Evolutionary conservation across 1,139 yeast species (phyloP).

Genomic region (Protomyces arabidopsidicola): DNA sequence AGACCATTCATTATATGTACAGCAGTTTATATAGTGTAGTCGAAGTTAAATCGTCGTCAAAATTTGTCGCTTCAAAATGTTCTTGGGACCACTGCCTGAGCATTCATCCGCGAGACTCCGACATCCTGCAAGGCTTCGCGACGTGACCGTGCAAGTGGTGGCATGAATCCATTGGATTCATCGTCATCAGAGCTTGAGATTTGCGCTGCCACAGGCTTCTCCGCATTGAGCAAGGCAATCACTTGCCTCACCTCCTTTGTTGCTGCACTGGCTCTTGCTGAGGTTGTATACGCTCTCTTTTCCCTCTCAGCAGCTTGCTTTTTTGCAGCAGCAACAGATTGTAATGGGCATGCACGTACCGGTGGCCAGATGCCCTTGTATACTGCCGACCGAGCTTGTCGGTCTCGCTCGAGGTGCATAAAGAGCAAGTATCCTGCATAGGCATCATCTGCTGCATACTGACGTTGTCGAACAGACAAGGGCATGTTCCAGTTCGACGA

Average conservation of each 20-base stretch:
- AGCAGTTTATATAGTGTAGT: too few species aligned
- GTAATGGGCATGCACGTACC: slow-evolving; percentile 8
- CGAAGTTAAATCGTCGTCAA: too few species aligned
- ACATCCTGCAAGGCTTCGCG: not conserved
- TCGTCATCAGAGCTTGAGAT: not conserved
- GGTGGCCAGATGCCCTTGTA: slow-evolving; percentile 16
- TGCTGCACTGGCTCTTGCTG: not conserved
- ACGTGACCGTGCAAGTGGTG: too few species aligned
- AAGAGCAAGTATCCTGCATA: slow-evolving; percentile 21
- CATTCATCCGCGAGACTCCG: not conserved
- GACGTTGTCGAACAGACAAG: slow-evolving; percentile 9
- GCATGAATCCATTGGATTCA: not conserved
- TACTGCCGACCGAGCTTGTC: slow-evolving; percentile 2
- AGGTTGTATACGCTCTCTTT: not conserved
- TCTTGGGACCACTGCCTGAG: not conserved
- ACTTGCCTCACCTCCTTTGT: not conserved
- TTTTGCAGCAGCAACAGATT: not conserved
- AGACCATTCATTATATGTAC: not conserved
- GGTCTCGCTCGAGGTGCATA: slow-evolving; percentile 8
- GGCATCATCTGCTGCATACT: slow-evolving; percentile 24
- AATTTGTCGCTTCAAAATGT: too few species aligned
- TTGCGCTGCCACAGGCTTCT: not conserved
- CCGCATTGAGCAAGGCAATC: not conserved
- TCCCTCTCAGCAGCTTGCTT: not conserved
- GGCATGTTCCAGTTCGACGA: slow-evolving; percentile 17